phyloP scores from a whole-genome alignment of 108 stramenopile genomes.

The Cyclotella atomus region DNA sequence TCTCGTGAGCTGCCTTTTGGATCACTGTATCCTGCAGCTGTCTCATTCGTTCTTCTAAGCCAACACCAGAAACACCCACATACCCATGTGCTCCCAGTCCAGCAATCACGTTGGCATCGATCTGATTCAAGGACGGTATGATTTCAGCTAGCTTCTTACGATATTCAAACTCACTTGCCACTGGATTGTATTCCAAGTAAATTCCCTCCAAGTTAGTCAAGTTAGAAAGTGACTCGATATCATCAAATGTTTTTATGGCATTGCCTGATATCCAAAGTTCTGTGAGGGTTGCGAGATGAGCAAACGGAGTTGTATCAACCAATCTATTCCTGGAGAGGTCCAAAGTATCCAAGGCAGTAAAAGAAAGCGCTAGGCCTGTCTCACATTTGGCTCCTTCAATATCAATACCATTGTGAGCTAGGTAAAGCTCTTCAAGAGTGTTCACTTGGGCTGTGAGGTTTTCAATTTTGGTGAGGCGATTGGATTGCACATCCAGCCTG shows the following conservation, averaged over 20 bases:
- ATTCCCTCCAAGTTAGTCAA: constrained; percentile 78
- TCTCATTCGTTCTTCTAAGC: constrained; percentile 44
- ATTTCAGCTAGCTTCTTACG: constrained; percentile 75
- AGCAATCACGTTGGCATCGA: constrained; percentile 86
- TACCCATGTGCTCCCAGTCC: constrained; percentile 30
- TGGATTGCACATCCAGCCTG: constrained; percentile 87
- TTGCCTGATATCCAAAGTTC: constrained; percentile 98
- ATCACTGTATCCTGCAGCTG: constrained; percentile 43
- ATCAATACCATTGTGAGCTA: constrained; percentile 95
- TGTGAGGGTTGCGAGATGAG: constrained; percentile 73
- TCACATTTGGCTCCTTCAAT: constrained; percentile 63
- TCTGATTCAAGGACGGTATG: constrained; percentile 81
- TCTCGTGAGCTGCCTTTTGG: constrained; percentile 27
- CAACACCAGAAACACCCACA: constrained; percentile 3
- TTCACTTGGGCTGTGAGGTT: constrained; percentile 68
- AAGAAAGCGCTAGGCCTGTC: constrained; percentile 64
- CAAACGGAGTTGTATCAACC: constrained; percentile 68
- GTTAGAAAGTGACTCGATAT: constrained; percentile 58
- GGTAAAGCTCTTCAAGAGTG: constrained; percentile 94
- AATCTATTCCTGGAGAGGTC: constrained; percentile 89
- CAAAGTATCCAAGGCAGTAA: constrained; percentile 63
- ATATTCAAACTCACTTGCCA: constrained; percentile 90
- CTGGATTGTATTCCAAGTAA: constrained; percentile 97
- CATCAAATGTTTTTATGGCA: constrained; percentile 84
- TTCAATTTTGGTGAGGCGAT: constrained; percentile 87